Evolutionary conservation across 176 grass and related monocot species (phyloP).

Genomic region (Avena sativa): DNA sequence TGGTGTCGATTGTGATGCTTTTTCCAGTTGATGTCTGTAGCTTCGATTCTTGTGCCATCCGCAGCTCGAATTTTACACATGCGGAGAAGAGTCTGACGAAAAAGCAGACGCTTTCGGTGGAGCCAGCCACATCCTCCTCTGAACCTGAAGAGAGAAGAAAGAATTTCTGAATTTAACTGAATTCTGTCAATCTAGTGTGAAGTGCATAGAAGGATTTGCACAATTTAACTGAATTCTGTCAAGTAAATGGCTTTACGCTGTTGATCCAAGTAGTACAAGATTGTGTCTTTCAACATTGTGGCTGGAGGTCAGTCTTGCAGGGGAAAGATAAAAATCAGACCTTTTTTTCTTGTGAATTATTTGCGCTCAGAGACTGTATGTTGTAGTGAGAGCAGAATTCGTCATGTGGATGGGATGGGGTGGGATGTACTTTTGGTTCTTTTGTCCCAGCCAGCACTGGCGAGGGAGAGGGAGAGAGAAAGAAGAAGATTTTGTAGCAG

Average conservation of each 20-base stretch:
- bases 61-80: background rate
- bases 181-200: background rate
- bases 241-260: background rate
- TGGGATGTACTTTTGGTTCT: constrained; percentile 43
- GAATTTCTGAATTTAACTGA: constrained; percentile 1
- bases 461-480: background rate
- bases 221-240: constrained; percentile 20
- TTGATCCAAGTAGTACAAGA: too few relatives aligned
- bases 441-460: constrained; percentile 36
- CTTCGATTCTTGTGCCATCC: constrained; percentile 9
- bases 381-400: background rate
- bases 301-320: too few relatives aligned
- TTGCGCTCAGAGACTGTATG: background rate
- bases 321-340: background rate
- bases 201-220: background rate
- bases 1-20: background rate
- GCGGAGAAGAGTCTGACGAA: background rate
- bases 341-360: background rate
- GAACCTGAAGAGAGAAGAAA: background rate
- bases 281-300: too few relatives aligned
- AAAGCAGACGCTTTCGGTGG: background rate
- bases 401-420: background rate
- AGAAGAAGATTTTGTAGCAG: constrained; percentile 1
- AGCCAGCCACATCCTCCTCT: background rate
- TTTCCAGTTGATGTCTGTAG: background rate